Conservation (phyloP, 805 yeast species). For the Ogataea pignaliae region DNA sequence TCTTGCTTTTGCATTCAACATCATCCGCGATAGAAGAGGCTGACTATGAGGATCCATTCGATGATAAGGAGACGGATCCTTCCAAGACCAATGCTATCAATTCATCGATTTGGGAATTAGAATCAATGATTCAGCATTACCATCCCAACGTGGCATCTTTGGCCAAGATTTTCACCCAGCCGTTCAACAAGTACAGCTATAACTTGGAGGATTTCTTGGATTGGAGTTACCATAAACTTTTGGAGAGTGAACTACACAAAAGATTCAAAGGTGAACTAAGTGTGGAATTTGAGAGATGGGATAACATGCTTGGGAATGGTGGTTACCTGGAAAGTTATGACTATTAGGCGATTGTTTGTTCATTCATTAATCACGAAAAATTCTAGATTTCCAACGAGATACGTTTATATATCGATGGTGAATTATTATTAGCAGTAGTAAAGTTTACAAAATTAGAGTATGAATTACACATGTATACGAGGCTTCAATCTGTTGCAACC, state of each 20-base stretch:
- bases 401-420: too few species aligned
- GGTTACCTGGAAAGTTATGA: slow-evolving; percentile 21
- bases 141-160: slow-evolving; percentile 94
- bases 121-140: slow-evolving; percentile 69
- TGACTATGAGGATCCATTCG: slow-evolving; percentile 58
- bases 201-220: slow-evolving; percentile 93
- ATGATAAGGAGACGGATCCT: slow-evolving; percentile 65
- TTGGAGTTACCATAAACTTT: slow-evolving; percentile 70
- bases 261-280: slow-evolving; percentile 70
- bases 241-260: slow-evolving; percentile 61
- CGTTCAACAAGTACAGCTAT: slow-evolving; percentile 81
- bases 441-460: too few species aligned
- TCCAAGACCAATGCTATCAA: slow-evolving; percentile 71
- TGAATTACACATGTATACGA: too few species aligned
- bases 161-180: slow-evolving; percentile 84
- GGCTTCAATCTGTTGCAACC: too few species aligned
- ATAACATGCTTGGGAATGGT: slow-evolving; percentile 31
- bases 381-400: too few species aligned
- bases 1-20: slow-evolving; percentile 73
- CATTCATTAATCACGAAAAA: too few species aligned
- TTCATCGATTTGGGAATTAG: slow-evolving; percentile 91
- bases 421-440: too few species aligned
- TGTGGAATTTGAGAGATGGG: slow-evolving; percentile 64
- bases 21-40: slow-evolving; percentile 28
- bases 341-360: slow-evolving; percentile 5